A percentile compares a stretch with the other conserved stretches of the same genome.
Conservation (phyloP, 139 green algal species). For the Ettlia oleoabundans region DNA sequence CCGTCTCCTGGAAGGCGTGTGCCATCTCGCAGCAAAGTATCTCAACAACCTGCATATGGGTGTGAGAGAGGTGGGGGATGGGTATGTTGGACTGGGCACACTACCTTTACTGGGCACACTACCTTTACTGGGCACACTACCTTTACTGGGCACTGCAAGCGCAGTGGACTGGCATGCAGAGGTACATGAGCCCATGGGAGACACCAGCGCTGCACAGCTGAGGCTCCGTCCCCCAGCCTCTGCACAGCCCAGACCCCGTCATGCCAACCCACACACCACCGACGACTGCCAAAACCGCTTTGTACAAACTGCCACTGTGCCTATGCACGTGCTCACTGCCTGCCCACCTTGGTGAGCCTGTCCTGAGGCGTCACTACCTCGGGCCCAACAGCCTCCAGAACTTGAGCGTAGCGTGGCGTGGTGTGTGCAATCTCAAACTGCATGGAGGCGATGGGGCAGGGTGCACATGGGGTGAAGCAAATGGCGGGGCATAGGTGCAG, state of each 20-base stretch:
- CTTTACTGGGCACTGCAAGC: too few species aligned
- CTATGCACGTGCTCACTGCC: neutral
- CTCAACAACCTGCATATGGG: slow-evolving; percentile 38
- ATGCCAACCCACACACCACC: too few species aligned
- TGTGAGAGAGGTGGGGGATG: neutral
- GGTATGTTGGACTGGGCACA: neutral
- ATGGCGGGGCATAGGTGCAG: neutral
- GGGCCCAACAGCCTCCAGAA: slow-evolving; percentile 52
- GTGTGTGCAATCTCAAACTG: slow-evolving; percentile 69
- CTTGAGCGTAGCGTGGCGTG: slow-evolving; percentile 46
- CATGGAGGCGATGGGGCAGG: neutral
- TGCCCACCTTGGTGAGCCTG: slow-evolving; percentile 35
- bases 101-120: too few species aligned
- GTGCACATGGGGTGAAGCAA: neutral
- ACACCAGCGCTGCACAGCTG: too few species aligned
- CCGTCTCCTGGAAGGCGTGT: slow-evolving; percentile 46
- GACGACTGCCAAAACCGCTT: too few species aligned
- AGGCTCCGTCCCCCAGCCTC: too few species aligned
- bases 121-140: too few species aligned
- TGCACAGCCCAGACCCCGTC: too few species aligned
- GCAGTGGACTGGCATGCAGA: too few species aligned
- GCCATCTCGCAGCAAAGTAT: slow-evolving; percentile 62
- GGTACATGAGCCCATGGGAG: too few species aligned
- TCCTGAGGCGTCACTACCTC: slow-evolving; percentile 45
- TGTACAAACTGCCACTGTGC: neutral